These are phyloP conservation scores for Podila minutissima DNA, from an alignment of 192 early-diverging fungal genomes.

Conservation along the genomic window DNA sequence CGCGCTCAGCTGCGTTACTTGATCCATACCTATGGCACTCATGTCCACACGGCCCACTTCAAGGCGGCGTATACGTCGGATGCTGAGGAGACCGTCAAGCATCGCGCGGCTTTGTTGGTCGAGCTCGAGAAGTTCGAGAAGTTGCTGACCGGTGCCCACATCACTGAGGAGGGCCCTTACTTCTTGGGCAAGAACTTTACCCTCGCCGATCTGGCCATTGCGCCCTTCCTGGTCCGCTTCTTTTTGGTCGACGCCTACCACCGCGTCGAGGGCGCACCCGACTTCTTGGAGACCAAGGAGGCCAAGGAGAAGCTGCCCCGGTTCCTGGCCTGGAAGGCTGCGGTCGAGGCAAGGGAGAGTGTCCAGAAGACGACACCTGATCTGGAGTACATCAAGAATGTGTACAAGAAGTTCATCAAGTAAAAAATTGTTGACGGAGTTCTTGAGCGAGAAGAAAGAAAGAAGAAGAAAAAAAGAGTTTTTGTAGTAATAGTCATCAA, in stretches of 20 bases:
- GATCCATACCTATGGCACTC: conserved; percentile 48
- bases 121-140: conserved; percentile 26
- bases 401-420: conserved; percentile 16
- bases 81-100: conserved; percentile 11
- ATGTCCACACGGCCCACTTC: conserved; percentile 2
- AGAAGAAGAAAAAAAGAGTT: too few species aligned
- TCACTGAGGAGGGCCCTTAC: conserved; percentile 45
- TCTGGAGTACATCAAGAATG: neutral
- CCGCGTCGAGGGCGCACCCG: neutral
- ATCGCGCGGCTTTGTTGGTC: neutral
- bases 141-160: neutral
- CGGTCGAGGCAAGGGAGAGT: neutral
- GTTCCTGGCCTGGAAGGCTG: conserved; percentile 20
- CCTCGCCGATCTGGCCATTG: conserved; percentile 55
- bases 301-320: conserved; percentile 10
- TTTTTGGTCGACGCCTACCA: conserved; percentile 15
- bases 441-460: too few species aligned
- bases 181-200: conserved; percentile 56
- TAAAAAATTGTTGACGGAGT: too few species aligned
- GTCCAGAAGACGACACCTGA: conserved; percentile 8
- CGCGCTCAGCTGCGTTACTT: conserved; percentile 46
- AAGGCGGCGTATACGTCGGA: conserved; percentile 15
- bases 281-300: conserved; percentile 10
- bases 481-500: too few species aligned
- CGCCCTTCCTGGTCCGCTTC: conserved; percentile 49